Base-by-base conservation (phyloP, 2,329 filamentous ascomycete species). In the Coniochaeta pulveracea region DNA sequence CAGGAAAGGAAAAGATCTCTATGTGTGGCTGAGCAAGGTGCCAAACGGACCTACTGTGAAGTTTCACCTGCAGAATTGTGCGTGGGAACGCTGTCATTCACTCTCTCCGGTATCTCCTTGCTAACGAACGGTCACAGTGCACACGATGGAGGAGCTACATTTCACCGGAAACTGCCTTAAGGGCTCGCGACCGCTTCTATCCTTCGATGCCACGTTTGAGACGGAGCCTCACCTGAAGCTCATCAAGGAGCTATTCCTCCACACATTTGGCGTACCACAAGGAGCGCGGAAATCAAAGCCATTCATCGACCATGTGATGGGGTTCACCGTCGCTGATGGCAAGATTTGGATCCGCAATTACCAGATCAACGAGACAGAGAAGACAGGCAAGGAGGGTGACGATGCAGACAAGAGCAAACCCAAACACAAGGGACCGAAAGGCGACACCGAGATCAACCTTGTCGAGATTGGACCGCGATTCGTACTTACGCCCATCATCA, bases 141-240 rank as follows among this genome's bases (percentile, higher is more conserved):
- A 95, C 61, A 95, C 89, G 8, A 94, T 93, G 85, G 85, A 89
- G 51, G 91, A 98, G 57, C 68, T 98, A 22, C 85, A 94, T 51
- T 96, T 98, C 56, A 88, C 86, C 11, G 91, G 91, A 34, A 98
- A 98, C 65, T 95, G 88, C 55, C 65, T 96, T 40, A 95, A 94
- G 61, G 91, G 91, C 38, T 91, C 85, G 18, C 70, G 91, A 22
- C 89, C 91, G 2, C 67, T 98, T 24, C 76, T 98, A 36, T 91
- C 85, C 22, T 98, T 98, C 56, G 91, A 96, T 54, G 72, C 75
- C 34, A 74, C 76, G 12, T 98, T 98, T 59, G 84, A 93, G 40
- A 72, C 71, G 44, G 71, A 84, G 47, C 82, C 86, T 3, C 77
- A 94, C 50, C 76, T 93, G 35, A 71, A 71, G 42, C 67, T 94